Base-by-base conservation (phyloP, 306 rosid species). In the Fragaria ananassa region DNA sequence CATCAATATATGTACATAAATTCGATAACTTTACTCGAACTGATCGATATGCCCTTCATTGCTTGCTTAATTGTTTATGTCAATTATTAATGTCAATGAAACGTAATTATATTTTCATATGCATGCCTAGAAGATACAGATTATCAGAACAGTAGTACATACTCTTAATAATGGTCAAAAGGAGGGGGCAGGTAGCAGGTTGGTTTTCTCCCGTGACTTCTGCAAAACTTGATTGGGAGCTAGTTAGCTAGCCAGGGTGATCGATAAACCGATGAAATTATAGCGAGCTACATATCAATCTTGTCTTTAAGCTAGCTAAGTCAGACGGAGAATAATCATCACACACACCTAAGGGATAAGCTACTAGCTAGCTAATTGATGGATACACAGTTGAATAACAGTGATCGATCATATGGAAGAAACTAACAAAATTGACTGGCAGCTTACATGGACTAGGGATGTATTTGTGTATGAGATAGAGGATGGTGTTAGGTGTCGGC, bases 381-480 rank as follows among this genome's bases (percentile, higher is more conserved):
- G 1, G 12, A 54, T 53, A 44, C 47, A 44, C 47, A 9, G 47
- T 44, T 44, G 14, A 46, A 46, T 23, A 11, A 25, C 25, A 58
- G 8, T 39, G 44, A 39, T 21, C 12, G 64, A 58, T 53, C 64
- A 23, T 31, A 31, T 58, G 35, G 35, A 58, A 10, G 21, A 25
- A 58, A 46, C 12, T 12, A 46, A 46, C 0, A 17, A 46, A 46
- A 46, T 13, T 44, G 47, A 11, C 17, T 46, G 50, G 13, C 90
- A 80, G 14, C 91, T 83, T 84, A 93, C 97, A 83, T 49, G 98
- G 98, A 74, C 81, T 89, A 6, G 93, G 98, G 31, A 91, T 80
- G 74, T 47, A 78, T n/a, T 80, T 85, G 17, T 88, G 98, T 29
- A 93, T 66, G 79, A 93, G 96, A 79, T 83, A 88, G 17, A 91